phyloP scores from a whole-genome alignment of 1,284 basidiomycete species.

The Termitomyces sp. region DNA sequence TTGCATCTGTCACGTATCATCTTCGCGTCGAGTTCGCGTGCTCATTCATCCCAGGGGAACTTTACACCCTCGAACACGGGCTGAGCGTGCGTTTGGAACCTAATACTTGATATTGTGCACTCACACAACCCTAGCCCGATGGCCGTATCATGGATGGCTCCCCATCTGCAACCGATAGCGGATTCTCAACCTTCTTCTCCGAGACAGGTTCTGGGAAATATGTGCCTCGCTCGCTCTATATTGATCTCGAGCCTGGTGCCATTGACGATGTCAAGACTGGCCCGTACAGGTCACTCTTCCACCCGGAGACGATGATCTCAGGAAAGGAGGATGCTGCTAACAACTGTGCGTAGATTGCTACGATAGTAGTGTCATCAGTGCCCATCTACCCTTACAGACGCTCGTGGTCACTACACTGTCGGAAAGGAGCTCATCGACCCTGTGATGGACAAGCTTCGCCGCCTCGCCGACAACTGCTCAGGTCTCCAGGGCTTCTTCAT shows the following conservation, averaged over 20 bases:
- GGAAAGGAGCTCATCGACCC: constrained; percentile 92
- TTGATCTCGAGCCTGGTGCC: constrained; percentile 94
- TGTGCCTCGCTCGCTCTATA: constrained; percentile 96
- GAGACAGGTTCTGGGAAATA: constrained; percentile 93
- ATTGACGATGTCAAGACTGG: constrained; percentile 97
- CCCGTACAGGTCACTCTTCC: constrained; percentile 92
- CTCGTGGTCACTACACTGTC: constrained; percentile 97
- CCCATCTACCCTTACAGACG: constrained; percentile 52
- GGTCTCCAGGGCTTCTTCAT: constrained; percentile 99
- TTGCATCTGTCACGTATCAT: constrained; percentile 17
- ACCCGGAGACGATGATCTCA: constrained; percentile 98
- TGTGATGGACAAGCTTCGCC: constrained; percentile 94
- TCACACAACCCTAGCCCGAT: constrained; percentile 63
- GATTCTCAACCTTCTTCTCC: constrained; percentile 96
- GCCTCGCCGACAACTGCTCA: constrained; percentile 95
- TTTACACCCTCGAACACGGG: constrained; percentile 96
- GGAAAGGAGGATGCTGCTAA: constrained; percentile 99
- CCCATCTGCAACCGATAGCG: constrained; percentile 74
- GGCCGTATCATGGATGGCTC: constrained; percentile 81
- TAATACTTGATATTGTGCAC: constrained; percentile 8
- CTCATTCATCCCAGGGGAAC: constrained; percentile 46
- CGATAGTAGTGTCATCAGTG: constrained; percentile 5
- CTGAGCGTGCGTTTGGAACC: constrained; percentile 66
- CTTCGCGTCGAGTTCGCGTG: constrained; percentile 17
- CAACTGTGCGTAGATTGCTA: constrained; percentile 70